A percentile compares a stretch with the other conserved stretches of the same genome.
Conservation (phyloP, 2,329 filamentous ascomycete species). For the Mycosphaerella arachidis region DNA sequence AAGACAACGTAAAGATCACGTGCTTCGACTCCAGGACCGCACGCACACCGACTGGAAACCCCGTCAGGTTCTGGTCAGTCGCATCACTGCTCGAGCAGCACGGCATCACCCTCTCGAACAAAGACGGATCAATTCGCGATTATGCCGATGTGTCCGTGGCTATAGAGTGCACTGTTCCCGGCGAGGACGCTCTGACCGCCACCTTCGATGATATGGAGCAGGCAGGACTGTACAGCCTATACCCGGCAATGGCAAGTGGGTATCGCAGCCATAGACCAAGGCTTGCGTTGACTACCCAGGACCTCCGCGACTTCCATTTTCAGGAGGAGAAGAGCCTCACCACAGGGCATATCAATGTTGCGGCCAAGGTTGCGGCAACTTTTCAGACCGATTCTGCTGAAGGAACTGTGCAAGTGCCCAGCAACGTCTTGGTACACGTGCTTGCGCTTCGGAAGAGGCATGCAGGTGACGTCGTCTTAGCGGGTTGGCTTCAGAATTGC, state of each 20-base stretch:
- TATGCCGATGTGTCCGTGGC: conserved; percentile 6
- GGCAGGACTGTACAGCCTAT: conserved; percentile 10
- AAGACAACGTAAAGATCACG: conserved; percentile 7
- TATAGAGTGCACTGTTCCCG: conserved; percentile 6
- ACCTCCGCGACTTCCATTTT: conserved; percentile 4
- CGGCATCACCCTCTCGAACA: background rate
- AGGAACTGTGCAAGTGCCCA: background rate
- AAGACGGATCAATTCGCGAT: background rate
- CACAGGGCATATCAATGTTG: conserved; percentile 2
- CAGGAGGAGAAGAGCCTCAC: background rate
- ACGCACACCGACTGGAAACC: background rate
- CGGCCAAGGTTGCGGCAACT: conserved; percentile 6
- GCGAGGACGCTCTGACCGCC: background rate
- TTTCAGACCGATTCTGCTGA: background rate
- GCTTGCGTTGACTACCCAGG: conserved; percentile 1
- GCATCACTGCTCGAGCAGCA: background rate
- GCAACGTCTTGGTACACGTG: conserved; percentile 1
- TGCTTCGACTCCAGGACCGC: conserved; percentile 2
- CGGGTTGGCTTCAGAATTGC: conserved; percentile 2
- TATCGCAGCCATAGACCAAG: background rate
- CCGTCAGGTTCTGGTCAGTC: conserved; percentile 1
- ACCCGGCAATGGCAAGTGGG: conserved; percentile 1
- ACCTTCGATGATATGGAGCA: conserved; percentile 1
- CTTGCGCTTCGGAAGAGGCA: conserved; percentile 10
- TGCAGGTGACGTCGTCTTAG: background rate